phyloP scores from a whole-genome alignment of 192 early-diverging fungal genomes.

The Podila horticola region DNA sequence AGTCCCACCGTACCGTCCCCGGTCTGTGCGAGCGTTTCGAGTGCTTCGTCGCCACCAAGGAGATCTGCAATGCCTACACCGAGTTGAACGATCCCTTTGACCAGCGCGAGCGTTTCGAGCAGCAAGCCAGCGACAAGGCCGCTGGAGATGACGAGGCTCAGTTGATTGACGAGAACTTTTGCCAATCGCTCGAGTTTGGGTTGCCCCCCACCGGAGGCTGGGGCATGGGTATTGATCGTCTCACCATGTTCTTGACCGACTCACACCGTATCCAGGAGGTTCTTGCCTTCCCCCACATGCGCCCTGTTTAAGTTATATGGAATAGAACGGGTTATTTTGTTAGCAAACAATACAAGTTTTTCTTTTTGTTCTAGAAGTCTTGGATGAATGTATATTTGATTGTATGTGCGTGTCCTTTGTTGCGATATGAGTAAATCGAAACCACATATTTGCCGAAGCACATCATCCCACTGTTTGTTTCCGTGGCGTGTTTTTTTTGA shows the following conservation, averaged over 20 bases:
- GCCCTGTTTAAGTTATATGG: background rate
- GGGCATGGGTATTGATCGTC: conserved; percentile 96
- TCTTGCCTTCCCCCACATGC: conserved; percentile 5
- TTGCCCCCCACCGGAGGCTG: conserved; percentile 95
- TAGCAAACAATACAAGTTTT: too few species aligned
- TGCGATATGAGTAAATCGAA: too few species aligned
- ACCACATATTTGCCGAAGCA: too few species aligned
- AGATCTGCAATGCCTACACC: conserved; percentile 99
- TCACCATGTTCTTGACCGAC: conserved; percentile 98
- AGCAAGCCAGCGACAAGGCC: conserved; percentile 97
- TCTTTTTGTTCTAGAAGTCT: too few species aligned
- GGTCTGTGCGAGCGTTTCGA: background rate
- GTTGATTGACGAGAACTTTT: conserved; percentile 97
- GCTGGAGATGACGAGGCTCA: conserved; percentile 99
- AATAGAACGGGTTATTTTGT: too few species aligned
- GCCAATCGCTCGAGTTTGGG: conserved; percentile 96
- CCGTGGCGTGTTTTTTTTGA: too few species aligned
- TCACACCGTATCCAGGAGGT: conserved; percentile 5
- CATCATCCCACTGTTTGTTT: too few species aligned
- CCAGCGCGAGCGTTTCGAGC: conserved; percentile 97
- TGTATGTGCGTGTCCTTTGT: too few species aligned
- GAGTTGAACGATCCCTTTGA: conserved; percentile 99
- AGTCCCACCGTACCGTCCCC: conserved; percentile 59
- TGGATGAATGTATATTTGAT: too few species aligned
- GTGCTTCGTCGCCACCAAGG: conserved; percentile 88